These are phyloP conservation scores for Leishmania lainsoni DNA, from an alignment of 208 protist species.

Conservation along the genomic window DNA sequence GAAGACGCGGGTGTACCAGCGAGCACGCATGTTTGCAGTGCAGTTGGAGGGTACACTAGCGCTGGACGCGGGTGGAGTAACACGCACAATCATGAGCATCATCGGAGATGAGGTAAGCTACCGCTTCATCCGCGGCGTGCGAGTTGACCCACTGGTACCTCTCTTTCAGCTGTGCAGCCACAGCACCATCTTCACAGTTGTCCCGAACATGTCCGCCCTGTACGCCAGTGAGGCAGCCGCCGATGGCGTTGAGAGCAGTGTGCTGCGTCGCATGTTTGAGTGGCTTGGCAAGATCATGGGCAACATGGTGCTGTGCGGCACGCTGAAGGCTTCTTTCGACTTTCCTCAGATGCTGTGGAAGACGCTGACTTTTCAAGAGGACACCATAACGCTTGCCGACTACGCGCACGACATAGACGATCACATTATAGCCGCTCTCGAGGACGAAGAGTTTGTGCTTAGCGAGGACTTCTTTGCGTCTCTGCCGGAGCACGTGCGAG, in stretches of 20 bases:
- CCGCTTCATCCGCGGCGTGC: conserved; percentile 45
- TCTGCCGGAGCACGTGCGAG: conserved; percentile 38
- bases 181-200: conserved; percentile 81
- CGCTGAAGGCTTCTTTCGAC: conserved; percentile 66
- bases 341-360: conserved; percentile 89
- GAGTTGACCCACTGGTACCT: conserved; percentile 71
- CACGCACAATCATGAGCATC: conserved; percentile 83
- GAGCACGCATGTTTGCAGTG: conserved; percentile 82
- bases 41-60: conserved; percentile 60
- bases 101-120: conserved; percentile 88
- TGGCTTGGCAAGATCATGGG: conserved; percentile 90
- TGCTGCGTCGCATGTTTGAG: conserved; percentile 49
- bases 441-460: conserved; percentile 80
- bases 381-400: conserved; percentile 70
- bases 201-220: conserved; percentile 81
- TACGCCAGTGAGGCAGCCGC: conserved; percentile 41
- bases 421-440: conserved; percentile 62
- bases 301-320: conserved; percentile 84
- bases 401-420: conserved; percentile 88
- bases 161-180: conserved; percentile 81
- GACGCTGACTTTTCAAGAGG: conserved; percentile 70
- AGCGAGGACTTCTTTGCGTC: conserved; percentile 68
- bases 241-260: conserved; percentile 41
- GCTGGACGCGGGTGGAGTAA: conserved; percentile 84
- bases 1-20: conserved; percentile 63